Base-by-base conservation (phyloP, 768 basidiomycete species). In the Filobasidium floriforme region DNA sequence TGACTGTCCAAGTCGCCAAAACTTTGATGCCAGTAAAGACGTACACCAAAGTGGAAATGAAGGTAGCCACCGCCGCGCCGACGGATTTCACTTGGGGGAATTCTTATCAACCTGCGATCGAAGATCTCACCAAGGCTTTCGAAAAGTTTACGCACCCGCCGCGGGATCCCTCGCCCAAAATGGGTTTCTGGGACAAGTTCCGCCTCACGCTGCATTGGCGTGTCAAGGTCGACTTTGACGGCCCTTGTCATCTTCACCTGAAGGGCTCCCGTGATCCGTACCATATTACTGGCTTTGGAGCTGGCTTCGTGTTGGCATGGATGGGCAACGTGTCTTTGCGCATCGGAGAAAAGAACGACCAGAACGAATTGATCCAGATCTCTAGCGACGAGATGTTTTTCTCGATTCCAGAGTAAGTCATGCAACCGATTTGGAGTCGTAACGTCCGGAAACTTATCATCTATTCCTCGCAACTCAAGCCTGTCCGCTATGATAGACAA, bases 171-270 rank as follows among this genome's bases (percentile, higher is more conserved):
- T 93, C 91, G 1, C 88, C 90, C 14, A 82, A 84, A 11, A 73
- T 94, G 68, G 93, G 92, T 7, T 94, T 96, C 76, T 96, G 93
- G 93, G 93, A 97, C 77, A 97, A 96, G 83, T 86, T 88, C 66
- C 71, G 81, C 67, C 66, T 72, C 41, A 82, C 90, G 24, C 83
- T 93, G 68, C 93, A 96, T 76, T 93, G 92, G 90, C 86, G 82
- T 44, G 75, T 88, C 24, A 82, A 81, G 63, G 80, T 88, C 41
- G 81, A 83, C 24, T 94, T 94, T 73, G 80, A 80, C 0, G 80
- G 79, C 15, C 72, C 89, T 65, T 85, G 89, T 32, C 87, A 88
- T 62, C 79, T 89, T 43, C 87, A 92, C 76, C 83, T 96, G 77
- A 98, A 96, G 85, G 91, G 93, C 60, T 86, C 85, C 26, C 86